A percentile compares a stretch with the other conserved stretches of the same genome.
Conservation (phyloP, 345 rosid genomes). For the Rhodamnia rubescens region DNA sequence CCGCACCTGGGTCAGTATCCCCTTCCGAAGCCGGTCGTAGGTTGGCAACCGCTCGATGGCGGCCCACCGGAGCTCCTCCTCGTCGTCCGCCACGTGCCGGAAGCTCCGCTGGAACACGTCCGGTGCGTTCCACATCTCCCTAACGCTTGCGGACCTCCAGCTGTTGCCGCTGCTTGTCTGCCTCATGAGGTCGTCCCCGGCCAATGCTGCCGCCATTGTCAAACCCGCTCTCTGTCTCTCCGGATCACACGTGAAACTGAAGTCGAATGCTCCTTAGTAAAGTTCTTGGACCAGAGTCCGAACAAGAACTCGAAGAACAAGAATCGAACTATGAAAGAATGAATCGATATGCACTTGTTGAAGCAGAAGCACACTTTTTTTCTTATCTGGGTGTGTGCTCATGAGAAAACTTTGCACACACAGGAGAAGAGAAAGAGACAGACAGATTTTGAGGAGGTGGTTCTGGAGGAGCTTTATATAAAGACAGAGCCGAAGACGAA, state of each 20-base stretch:
- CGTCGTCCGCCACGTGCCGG: conserved; percentile 2
- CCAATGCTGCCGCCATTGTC: conserved; percentile 10
- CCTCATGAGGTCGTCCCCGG: conserved; percentile 12
- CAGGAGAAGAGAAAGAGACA: background rate
- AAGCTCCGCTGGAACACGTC: conserved; percentile 15
- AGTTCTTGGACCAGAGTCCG: background rate
- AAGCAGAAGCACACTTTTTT: background rate
- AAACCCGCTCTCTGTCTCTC: background rate
- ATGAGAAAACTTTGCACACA: background rate
- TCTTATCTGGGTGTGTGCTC: background rate
- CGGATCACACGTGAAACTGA: background rate
- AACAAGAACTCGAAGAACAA: background rate
- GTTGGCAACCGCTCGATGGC: conserved; percentile 24
- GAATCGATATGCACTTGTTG: background rate
- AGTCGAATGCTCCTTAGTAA: background rate
- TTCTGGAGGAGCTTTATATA: background rate
- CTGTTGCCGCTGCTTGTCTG: conserved; percentile 17
- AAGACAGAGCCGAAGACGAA: background rate
- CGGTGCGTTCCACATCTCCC: conserved; percentile 9
- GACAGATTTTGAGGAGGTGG: background rate
- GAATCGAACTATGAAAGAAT: background rate
- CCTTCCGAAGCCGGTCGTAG: conserved; percentile 17
- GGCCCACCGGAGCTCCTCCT: conserved; percentile 22
- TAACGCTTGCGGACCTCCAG: conserved; percentile 9
- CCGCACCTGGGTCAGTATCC: conserved; percentile 9